Evolutionary conservation across 2,329 filamentous ascomycete genomes (phyloP), one percentile per base, ranked within the genome.

Genomic region (Aureobasidium lini): DNA sequence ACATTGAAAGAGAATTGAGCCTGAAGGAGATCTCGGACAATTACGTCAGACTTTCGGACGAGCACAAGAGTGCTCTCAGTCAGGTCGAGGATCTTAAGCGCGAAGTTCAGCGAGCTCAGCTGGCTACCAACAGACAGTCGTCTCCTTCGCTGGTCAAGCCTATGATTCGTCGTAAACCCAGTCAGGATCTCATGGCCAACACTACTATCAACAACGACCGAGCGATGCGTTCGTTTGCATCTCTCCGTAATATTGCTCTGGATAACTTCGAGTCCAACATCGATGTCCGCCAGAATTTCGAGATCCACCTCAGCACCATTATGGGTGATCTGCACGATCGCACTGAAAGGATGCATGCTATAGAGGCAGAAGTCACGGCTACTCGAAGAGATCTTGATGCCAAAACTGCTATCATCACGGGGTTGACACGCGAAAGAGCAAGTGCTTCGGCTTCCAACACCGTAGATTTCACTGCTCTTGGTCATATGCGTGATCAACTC

Each of bases 361-460:
- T 99, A 13, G 94, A 99, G 72, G 85, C 85, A 6, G 93, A 96
- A 66, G 83, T 96, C 60, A 79, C 85, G 29, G 86, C 84, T 4
- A 84, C 91, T 23, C 94, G 90, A 77, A 96, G 91, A 77, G 94
- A 99, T 73, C 95, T 97, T 87, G 94, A 99, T 70, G 86, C 84
- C 63, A 99, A 99, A 82, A 91, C 93, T 79, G 89, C 90, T 32
- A 92, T 99, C 69, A 97, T 99, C 66, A 90, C 90, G 32, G 94
- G 94, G 6, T 79, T 99, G 63, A 95, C 94, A 3, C 87, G 94
- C 57, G 95, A 99, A 73, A 82, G 95, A 61, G 93, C 90, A 3
- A 96, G 91, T 75, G 81, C 96, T 75, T 90, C 93, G 71, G 82
- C 80, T 71, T 79, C 81, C 2, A 88, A 88, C 28, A 88, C 91